A percentile compares a stretch with the other conserved stretches of the same genome.
Evolutionary conservation across 164 flowering plant species (phyloP).

Genomic region (Magnolia officinalis): DNA sequence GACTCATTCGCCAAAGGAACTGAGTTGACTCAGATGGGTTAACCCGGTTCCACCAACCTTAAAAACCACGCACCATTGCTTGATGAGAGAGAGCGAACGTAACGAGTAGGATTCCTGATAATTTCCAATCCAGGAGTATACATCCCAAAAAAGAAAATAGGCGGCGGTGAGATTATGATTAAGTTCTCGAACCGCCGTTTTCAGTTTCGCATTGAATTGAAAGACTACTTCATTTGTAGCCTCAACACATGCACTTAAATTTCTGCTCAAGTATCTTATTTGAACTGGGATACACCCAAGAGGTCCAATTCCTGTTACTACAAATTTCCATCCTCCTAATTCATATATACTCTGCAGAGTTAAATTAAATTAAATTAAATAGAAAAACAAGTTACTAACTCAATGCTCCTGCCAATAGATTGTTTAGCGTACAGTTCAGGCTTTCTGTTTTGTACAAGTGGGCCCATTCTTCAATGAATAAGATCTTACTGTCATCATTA

Average conservation of each 20-base stretch:
- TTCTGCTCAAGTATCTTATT: neutral
- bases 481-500: no score
- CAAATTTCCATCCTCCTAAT: neutral
- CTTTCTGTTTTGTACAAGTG: no score
- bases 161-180: slow-evolving; percentile 5
- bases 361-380: neutral
- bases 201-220: slow-evolving; percentile 1
- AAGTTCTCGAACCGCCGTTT: neutral
- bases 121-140: neutral
- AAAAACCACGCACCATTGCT: no score
- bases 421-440: no score
- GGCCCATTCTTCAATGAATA: no score
- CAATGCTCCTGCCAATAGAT: no score
- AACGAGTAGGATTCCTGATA: no score
- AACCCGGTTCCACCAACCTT: no score
- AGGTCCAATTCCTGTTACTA: neutral
- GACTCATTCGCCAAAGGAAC: no score
- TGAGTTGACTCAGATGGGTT: no score
- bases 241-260: neutral
- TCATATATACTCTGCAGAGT: neutral
- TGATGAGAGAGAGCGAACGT: no score
- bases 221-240: neutral
- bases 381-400: neutral
- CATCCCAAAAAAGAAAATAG: slow-evolving; percentile 4
- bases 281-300: neutral